Conservation (phyloP, 176 grass and related monocot species). For the Oryza punctata region DNA sequence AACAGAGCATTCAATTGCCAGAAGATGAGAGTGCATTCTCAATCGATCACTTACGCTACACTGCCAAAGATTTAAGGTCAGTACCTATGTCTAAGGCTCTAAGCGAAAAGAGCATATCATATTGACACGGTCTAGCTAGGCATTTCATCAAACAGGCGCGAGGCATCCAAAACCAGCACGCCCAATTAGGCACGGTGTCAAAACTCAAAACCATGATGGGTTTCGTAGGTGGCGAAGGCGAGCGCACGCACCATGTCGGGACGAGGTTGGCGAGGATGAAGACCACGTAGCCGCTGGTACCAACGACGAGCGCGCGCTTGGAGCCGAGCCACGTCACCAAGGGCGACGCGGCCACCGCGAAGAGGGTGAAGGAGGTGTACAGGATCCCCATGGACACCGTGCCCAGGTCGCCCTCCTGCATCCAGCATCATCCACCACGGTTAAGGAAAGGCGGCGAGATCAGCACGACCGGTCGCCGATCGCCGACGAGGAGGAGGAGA, state of each 20-base stretch:
- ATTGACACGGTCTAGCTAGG: neutral
- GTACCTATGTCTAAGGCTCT: neutral
- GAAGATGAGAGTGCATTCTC: neutral
- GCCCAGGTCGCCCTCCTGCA: conserved; percentile 70
- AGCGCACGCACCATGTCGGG: conserved; percentile 75
- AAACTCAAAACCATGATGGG: too few species aligned
- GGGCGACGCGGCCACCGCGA: conserved; percentile 60
- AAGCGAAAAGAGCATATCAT: neutral
- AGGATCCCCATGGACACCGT: conserved; percentile 74
- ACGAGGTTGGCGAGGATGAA: conserved; percentile 92
- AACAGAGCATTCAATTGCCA: neutral
- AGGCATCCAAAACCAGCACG: neutral
- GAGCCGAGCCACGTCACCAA: conserved; percentile 60
- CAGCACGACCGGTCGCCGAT: neutral
- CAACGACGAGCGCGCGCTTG: conserved; percentile 73
- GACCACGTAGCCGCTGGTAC: conserved; percentile 70
- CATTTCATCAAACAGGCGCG: conserved; percentile 5
- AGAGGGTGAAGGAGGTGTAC: conserved; percentile 85
- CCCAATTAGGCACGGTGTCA: neutral
- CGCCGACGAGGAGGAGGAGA: neutral
- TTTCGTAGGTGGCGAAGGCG: too few species aligned
- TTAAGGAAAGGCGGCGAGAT: neutral
- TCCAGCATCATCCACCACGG: neutral
- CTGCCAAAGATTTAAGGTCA: neutral
- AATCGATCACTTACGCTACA: neutral